These are phyloP conservation scores for Apiospora malaysiana DNA, from an alignment of 2,329 filamentous ascomycete genomes.

Conservation along the genomic window DNA sequence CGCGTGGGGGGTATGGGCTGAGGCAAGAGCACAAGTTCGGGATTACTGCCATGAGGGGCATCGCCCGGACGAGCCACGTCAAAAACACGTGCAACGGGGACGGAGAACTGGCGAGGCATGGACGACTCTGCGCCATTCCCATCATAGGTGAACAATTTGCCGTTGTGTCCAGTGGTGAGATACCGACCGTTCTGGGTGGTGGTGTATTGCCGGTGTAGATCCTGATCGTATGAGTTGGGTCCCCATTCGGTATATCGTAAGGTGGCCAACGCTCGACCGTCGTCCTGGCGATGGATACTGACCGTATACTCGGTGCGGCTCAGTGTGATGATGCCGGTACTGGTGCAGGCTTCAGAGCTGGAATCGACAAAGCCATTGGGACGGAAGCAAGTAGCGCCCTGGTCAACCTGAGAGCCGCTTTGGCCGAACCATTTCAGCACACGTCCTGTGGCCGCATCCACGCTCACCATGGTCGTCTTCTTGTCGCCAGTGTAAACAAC, in stretches of 20 bases:
- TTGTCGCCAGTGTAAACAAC: constrained; percentile 93
- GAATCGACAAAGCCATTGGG: constrained; percentile 68
- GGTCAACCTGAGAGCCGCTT: constrained; percentile 68
- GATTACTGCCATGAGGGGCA: constrained; percentile 66
- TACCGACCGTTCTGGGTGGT: constrained; percentile 85
- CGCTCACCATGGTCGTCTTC: constrained; percentile 85
- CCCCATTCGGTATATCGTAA: constrained; percentile 95
- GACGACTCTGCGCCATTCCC: constrained; percentile 63
- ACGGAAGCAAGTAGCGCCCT: constrained; percentile 76
- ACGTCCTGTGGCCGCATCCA: constrained; percentile 84
- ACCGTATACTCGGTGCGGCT: constrained; percentile 91
- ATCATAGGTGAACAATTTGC: constrained; percentile 81
- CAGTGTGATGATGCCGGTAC: constrained; percentile 79
- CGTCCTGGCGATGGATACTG: constrained; percentile 77
- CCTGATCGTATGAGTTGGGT: constrained; percentile 87
- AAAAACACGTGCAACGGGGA: constrained; percentile 86
- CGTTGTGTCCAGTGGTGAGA: constrained; percentile 86
- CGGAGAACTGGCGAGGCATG: constrained; percentile 73
- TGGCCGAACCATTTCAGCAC: constrained; percentile 86
- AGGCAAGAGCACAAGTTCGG: constrained; percentile 82
- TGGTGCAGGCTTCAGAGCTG: constrained; percentile 77
- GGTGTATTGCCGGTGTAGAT: constrained; percentile 83
- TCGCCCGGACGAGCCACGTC: constrained; percentile 80
- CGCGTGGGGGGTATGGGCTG: constrained; percentile 74
- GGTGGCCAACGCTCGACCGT: constrained; percentile 80